A percentile compares a stretch with the other conserved stretches of the same genome.
phyloP scores from a whole-genome alignment of 352 stramenopile species.

The Phytophthora constricta region DNA sequence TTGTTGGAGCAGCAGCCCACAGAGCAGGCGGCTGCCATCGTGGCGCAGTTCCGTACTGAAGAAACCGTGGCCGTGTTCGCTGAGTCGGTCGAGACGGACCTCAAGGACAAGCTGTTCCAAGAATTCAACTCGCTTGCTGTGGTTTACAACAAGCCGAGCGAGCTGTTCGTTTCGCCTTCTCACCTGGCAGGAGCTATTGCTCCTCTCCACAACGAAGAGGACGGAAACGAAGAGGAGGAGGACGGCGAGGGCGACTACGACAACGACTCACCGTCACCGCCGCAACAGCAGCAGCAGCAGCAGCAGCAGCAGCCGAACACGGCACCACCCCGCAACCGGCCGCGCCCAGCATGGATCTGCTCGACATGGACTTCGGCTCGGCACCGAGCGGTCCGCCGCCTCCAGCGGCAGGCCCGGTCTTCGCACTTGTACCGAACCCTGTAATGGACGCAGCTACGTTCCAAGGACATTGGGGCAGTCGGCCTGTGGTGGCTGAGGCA shows the following conservation, averaged over 20 bases:
- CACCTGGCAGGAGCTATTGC: conserved; percentile 47
- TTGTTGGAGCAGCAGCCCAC: conserved; percentile 93
- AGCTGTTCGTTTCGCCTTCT: conserved; percentile 94
- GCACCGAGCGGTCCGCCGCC: conserved; percentile 22
- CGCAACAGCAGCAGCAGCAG: conserved; percentile 41
- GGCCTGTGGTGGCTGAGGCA: conserved; percentile 69
- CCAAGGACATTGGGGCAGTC: conserved; percentile 75
- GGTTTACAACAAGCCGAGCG: conserved; percentile 96
- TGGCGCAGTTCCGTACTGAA: conserved; percentile 79
- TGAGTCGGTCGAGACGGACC: conserved; percentile 84
- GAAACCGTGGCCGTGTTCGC: conserved; percentile 88
- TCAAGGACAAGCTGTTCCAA: conserved; percentile 90
- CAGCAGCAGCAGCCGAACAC: conserved; percentile 57
- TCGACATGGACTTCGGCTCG: conserved; percentile 82
- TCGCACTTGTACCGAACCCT: conserved; percentile 67
- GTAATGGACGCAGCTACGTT: conserved; percentile 79
- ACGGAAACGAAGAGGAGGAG: conserved; percentile 59
- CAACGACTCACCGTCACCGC: conserved; percentile 33
- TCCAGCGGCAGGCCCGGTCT: conserved; percentile 31
- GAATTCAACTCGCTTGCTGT: conserved; percentile 99
- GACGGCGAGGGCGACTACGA: conserved; percentile 41
- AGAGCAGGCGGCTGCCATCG: conserved; percentile 90
- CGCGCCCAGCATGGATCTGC: conserved; percentile 62
- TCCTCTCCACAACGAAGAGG: conserved; percentile 49
- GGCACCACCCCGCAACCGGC: conserved; percentile 30